Percentiles rank a stretch among this genome's conserved stretches.
These are phyloP conservation scores for Calonectria hawksworthii DNA, from an alignment of 2,329 filamentous ascomycete species.

Conservation along the genomic window DNA sequence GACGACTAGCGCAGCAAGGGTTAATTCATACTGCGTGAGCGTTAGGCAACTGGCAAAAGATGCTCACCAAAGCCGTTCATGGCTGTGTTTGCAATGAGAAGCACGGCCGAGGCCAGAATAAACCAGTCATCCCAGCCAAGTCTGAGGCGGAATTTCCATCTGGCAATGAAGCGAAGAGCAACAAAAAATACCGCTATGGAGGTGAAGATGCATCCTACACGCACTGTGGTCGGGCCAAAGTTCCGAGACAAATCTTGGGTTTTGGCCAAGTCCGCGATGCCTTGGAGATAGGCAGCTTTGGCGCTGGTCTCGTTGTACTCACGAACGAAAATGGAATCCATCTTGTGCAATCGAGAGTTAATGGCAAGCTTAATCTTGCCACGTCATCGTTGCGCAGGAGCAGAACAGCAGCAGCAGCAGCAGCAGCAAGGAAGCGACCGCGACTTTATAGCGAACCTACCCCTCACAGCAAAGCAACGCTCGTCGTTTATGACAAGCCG, in stretches of 20 bases:
- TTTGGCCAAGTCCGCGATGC: not conserved
- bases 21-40: not conserved
- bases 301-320: not conserved
- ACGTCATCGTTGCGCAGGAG: too few species aligned
- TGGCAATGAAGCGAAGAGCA: not conserved
- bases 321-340: not conserved
- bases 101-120: not conserved
- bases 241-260: not conserved
- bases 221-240: not conserved
- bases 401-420: not conserved
- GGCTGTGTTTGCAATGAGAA: not conserved
- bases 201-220: not conserved
- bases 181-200: not conserved
- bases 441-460: not conserved
- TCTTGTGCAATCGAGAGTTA: not conserved
- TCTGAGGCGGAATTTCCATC: not conserved
- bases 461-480: not conserved
- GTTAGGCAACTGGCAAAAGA: too few species aligned
- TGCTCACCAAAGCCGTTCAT: not conserved
- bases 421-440: not conserved
- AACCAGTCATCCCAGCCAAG: not conserved
- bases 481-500: not conserved
- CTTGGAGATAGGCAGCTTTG: not conserved
- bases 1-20: not conserved
- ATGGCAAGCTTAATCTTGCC: not conserved